A percentile compares a stretch with the other conserved stretches of the same genome.
These are phyloP conservation scores for Royoungia palumana DNA, from an alignment of 768 basidiomycete species.

Conservation along the genomic window DNA sequence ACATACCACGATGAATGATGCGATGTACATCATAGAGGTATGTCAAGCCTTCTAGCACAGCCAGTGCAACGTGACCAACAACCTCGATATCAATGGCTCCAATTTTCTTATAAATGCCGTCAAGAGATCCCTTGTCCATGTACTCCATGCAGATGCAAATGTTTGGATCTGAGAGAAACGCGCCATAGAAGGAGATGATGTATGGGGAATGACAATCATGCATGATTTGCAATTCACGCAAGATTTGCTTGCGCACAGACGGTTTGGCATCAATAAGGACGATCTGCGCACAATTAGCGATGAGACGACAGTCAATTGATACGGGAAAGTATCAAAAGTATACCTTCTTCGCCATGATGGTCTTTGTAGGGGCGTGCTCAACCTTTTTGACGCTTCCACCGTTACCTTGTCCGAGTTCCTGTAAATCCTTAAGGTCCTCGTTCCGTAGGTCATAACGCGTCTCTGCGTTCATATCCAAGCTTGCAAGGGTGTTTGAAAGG, in stretches of 20 bases:
- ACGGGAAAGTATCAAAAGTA: constrained; percentile 21
- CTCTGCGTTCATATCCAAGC: constrained; percentile 80
- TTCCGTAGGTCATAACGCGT: constrained; percentile 80
- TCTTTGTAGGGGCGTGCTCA: constrained; percentile 85
- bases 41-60: constrained; percentile 91
- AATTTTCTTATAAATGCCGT: constrained; percentile 94
- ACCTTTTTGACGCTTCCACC: constrained; percentile 98
- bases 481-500: constrained; percentile 81
- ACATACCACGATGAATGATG: constrained; percentile 95
- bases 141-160: constrained; percentile 99
- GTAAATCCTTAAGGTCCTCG: constrained; percentile 87
- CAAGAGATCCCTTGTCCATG: constrained; percentile 91
- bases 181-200: constrained; percentile 97
- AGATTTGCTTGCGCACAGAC: constrained; percentile 93
- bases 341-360: constrained; percentile 98
- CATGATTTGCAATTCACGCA: constrained; percentile 98
- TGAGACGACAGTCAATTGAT: neutral
- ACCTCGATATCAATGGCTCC: constrained; percentile 92
- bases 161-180: constrained; percentile 94
- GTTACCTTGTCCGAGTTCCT: constrained; percentile 93
- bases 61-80: constrained; percentile 90
- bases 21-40: constrained; percentile 97
- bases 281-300: constrained; percentile 50
- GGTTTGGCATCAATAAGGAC: constrained; percentile 97
- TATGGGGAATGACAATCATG: constrained; percentile 91